Base-by-base conservation (phyloP, 2,329 filamentous ascomycete species). In the Ophiocordyceps camponoti-rufipedis region DNA sequence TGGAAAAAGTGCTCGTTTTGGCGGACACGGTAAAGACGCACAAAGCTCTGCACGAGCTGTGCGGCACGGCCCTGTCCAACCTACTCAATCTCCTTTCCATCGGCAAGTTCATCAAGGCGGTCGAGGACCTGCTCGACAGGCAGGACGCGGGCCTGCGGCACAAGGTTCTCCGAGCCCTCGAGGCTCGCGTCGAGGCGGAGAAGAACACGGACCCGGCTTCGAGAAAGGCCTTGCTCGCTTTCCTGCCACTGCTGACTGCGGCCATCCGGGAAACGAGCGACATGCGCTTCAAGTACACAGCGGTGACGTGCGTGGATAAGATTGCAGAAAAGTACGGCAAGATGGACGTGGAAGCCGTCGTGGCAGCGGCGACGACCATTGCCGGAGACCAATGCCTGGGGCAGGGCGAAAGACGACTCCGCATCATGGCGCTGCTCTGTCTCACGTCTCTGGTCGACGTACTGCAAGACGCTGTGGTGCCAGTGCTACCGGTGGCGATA, bases 281-380 rank as follows among this genome's bases (percentile, higher is more conserved):
- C 52, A 74, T 82, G 45, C 71, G 78, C 28, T 81, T 91, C 59
- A 87, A 89, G 63, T 81, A 87, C 54, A 86, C 85, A 11, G 85
- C 88, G 1, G 80, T 98, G 49, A 79, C 80, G 33, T 96, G 89
- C 54, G 81, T 96, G 41, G 88, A 95, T 63, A 85, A 85, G 61
- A 93, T 98, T 50, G 77, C 85, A 2, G 88, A 95, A 63, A 89
- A 89, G 60, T 96, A 94, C 59, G 93, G 91, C 52, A 93, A 91
- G 68, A 93, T 88, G 60, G 85, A 94, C 55, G 71, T 82, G 1
- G 77, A 82, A 52, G 80, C 78, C 41, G 82, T 94, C 41, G 71
- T 82, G 28, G 74, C 75, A 5, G 82, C 87, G 5, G 85, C 87
- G 5, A 70, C 78, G 48, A 82, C 81, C 1, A 82, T 98, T 54